Evolutionary conservation across 208 protist species (phyloP), one percentile per base, ranked within the genome.

Genomic region (Trypanosoma cruzi): DNA sequence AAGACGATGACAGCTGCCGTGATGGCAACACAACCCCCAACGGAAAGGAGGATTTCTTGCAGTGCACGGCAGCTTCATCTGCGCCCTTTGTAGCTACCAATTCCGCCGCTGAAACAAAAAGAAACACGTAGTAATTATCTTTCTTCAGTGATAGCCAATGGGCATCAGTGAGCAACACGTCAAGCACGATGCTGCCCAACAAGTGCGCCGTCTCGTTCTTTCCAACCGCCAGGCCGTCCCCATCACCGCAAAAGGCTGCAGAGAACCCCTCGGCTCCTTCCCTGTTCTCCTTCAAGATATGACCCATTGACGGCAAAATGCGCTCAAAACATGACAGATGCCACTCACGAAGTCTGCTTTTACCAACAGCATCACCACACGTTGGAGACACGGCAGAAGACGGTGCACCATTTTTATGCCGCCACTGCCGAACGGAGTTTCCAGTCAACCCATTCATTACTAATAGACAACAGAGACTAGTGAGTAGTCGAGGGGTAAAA

Each of bases 21-120:
- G 71, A 77, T 50, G 71, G 71, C 0, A 77, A 29, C 22, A 77
- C 64, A 2, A 76, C 71, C 18, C 71, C 71, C 40, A 65, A 36
- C 24, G 71, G 24, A 32, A 59, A 67, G 31, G 64, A 36, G n/a
- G 18, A 29, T 24, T 29, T 52, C 32, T 36, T 42, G 11, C n/a
- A 29, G 22, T 31, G 31, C 26, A 6, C 20, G 16, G 4, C 13
- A 40, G 16, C 11, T 16, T 18, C 13, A 32, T 36, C 26, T 22
- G 14, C n/a, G 37, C 11, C 31, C 29, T 56, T 42, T 40, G 13
- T 31, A n/a, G 29, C n/a, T 4, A 29, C 8, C 18, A 42, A 26
- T n/a, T 31, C 56, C 6, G 52, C 24, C 36, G 14, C 50, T 13
- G 31, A 55, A 5, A 52, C 11, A 44, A 77, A 71, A 36, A 65